Evolutionary conservation across 345 rosid species (phyloP), one percentile per base, ranked within the genome.

Genomic region (Populus euphratica): DNA sequence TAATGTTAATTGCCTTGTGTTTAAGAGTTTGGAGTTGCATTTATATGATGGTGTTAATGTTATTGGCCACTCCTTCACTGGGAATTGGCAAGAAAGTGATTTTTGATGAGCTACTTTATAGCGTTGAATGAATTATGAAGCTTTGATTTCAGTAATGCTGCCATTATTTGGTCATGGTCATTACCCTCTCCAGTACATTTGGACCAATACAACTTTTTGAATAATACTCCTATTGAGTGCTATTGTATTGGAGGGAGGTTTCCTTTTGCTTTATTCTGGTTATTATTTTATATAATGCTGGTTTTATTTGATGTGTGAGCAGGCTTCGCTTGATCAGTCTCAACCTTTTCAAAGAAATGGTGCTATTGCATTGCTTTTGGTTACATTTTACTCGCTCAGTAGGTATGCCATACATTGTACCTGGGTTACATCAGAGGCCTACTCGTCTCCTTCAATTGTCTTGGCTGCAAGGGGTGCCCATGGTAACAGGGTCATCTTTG

Each of bases 361-460:
- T 70, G 98, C 95, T 29, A 87, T 86, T 69, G 94, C 93, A 36
- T 88, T 96, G 84, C 97, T 96, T 82, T 65, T 92, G 73, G 95
- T 97, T 86, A 94, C 88, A 69, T 96, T 94, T 76, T 96, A 87
- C 90, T 84, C 92, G 89, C 98, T 96, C 44, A 90, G 97, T 78
- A 92, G 84, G 88, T 96, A 91, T 78, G 95, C 88, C 44, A 90
- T 88, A 65, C 99, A 93, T 79, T 96, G 99, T 83, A 96, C 97
- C 52, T 96, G 99, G 99, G 99, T 96, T 68, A 94, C 99, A 16
- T 93, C 98, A 59, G 99, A 96, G 92, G 99, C 99, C 49, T 96
- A 96, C 83, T 96, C 99, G 14, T 96, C 99, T 74, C 99, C 99
- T 70, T 96, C 99, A 39, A 96, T 96, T 82, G 99, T 96, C 74